Percentiles rank a stretch among this genome's conserved stretches.
Evolutionary conservation across 108 stramenopile species (phyloP).

Genomic region (Conticribra guillardii): DNA sequence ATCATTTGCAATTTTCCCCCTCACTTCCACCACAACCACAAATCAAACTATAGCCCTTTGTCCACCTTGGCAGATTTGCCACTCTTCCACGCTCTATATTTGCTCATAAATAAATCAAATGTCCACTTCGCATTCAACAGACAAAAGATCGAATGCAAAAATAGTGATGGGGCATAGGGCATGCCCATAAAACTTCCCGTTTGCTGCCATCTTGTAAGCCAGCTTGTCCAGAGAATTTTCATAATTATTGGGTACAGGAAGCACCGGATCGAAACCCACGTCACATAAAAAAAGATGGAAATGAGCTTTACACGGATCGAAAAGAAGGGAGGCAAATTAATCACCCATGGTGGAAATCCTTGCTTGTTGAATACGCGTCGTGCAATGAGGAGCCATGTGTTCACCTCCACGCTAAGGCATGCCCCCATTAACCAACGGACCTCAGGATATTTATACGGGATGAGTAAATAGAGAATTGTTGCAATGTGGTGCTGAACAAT

Average conservation of each 20-base stretch:
- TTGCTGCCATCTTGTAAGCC: constrained; percentile 28
- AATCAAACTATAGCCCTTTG: constrained; percentile 48
- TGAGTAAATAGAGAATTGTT: constrained; percentile 73
- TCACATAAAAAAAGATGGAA: constrained; percentile 71
- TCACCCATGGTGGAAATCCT: constrained; percentile 84
- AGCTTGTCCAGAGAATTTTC: constrained; percentile 44
- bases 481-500: constrained; percentile 86
- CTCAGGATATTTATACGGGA: constrained; percentile 62
- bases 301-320: constrained; percentile 86
- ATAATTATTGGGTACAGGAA: constrained; percentile 63
- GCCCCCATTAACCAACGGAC: constrained; percentile 87
- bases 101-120: constrained; percentile 77
- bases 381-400: constrained; percentile 92
- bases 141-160: constrained; percentile 71
- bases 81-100: constrained; percentile 47
- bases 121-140: constrained; percentile 88
- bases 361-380: constrained; percentile 90
- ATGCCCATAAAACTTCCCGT: constrained; percentile 14
- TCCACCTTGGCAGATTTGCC: constrained; percentile 41
- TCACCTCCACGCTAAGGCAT: constrained; percentile 84
- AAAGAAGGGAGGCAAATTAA: constrained; percentile 67
- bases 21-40: no score
- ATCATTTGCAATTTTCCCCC: no score
- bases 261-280: constrained; percentile 78
- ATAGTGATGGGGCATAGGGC: constrained; percentile 48